Evolutionary conservation across 768 basidiomycete genomes (phyloP).

Genomic region (Gloeophyllum trabeum): DNA sequence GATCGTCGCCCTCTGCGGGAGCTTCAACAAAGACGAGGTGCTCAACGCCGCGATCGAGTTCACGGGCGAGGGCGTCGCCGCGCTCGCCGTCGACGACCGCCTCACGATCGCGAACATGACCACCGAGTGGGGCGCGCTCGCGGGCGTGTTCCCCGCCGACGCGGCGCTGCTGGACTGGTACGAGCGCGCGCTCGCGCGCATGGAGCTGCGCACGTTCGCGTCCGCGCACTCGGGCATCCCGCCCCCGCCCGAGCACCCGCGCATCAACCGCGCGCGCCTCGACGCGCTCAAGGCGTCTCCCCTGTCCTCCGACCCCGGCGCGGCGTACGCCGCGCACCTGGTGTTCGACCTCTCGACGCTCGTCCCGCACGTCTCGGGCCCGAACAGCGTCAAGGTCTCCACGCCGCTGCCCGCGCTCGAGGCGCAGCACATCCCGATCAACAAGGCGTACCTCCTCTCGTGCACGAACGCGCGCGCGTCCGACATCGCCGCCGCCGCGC

Average conservation of each 20-base stretch:
- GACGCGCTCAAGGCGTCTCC: constrained; percentile 42
- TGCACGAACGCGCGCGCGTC: constrained; percentile 97
- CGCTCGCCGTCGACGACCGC: constrained; percentile 80
- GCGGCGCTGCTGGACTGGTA: constrained; percentile 80
- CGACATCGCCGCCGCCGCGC: constrained; percentile 86
- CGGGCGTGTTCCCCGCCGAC: constrained; percentile 92
- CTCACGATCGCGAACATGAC: constrained; percentile 99
- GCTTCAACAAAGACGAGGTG: constrained; percentile 94
- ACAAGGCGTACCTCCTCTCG: constrained; percentile 97
- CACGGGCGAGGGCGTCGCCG: constrained; percentile 74
- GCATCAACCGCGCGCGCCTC: constrained; percentile 70
- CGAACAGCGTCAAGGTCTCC: constrained; percentile 96
- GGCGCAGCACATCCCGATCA: constrained; percentile 61
- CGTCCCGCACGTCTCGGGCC: constrained; percentile 92
- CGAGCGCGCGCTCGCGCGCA: constrained; percentile 54
- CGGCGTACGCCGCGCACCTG: constrained; percentile 79
- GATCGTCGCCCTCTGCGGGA: constrained; percentile 92
- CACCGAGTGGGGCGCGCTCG: constrained; percentile 98
- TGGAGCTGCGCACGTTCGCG: constrained; percentile 70
- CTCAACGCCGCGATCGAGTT: constrained; percentile 97
- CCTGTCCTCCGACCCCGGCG: constrained; percentile 64
- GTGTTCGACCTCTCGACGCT: constrained; percentile 88
- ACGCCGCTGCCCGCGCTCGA: constrained; percentile 84
- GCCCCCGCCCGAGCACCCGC: constrained; percentile 70
- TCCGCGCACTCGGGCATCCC: constrained; percentile 43